phyloP scores from a whole-genome alignment of 148 eudicot species.

The Spergularia bocconei region DNA sequence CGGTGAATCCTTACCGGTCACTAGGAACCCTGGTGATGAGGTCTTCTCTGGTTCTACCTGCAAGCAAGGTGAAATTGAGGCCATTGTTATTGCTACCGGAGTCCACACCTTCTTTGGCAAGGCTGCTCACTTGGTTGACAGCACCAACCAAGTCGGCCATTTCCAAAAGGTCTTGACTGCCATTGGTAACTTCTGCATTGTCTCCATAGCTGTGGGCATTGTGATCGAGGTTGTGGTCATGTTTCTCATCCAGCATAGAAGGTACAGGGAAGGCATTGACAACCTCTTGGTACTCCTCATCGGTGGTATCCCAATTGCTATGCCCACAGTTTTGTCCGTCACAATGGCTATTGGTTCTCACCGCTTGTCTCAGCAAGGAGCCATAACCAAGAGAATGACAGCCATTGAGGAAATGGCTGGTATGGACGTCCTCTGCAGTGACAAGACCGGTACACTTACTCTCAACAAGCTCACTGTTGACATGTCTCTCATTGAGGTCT shows the following conservation, averaged over 20 bases:
- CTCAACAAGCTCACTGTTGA: constrained; percentile 79
- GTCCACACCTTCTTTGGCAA: constrained; percentile 76
- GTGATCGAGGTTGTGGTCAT: constrained; percentile 62
- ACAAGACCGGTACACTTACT: constrained; percentile 82
- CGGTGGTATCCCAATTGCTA: constrained; percentile 90
- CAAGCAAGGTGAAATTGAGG: constrained; percentile 80
- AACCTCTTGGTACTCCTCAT: constrained; percentile 74
- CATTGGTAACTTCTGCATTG: constrained; percentile 80
- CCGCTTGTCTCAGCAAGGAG: constrained; percentile 69
- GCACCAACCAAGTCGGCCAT: constrained; percentile 70
- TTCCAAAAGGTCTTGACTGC: constrained; percentile 72
- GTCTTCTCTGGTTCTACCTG: constrained; percentile 81
- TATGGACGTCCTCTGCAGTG: constrained; percentile 89
- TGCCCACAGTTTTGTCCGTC: constrained; percentile 82
- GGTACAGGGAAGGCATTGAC: constrained; percentile 70
- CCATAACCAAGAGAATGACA: constrained; percentile 88
- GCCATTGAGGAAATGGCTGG: constrained; percentile 94
- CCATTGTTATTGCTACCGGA: constrained; percentile 76
- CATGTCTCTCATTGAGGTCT: constrained; percentile 63
- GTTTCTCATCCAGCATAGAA: constrained; percentile 61
- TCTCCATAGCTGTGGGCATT: constrained; percentile 61
- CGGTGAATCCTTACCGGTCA: constrained; percentile 71
- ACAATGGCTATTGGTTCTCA: constrained; percentile 90
- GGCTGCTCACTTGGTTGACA: constrained; percentile 79
- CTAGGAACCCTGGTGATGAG: constrained; percentile 50